Conservation (phyloP, 257 asterid species). For the Nemophila menziesii region DNA sequence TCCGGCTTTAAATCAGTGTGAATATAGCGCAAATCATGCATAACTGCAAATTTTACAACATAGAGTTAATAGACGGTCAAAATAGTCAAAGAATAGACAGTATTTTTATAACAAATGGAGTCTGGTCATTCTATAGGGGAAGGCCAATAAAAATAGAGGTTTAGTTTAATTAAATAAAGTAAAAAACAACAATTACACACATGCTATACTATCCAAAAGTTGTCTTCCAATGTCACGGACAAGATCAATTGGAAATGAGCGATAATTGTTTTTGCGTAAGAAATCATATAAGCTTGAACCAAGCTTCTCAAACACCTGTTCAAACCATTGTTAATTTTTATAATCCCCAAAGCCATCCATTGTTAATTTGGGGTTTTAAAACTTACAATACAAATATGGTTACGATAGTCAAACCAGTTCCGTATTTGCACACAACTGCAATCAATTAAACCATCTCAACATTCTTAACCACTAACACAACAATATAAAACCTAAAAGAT, state of each 20-base stretch:
- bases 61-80: not conserved
- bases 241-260: conserved; percentile 94
- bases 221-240: conserved; percentile 99
- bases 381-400: conserved; percentile 99
- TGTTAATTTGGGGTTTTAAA: conserved; percentile 43
- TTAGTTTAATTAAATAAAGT: too few species aligned
- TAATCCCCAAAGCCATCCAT: conserved; percentile 50
- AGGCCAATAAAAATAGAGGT: too few species aligned
- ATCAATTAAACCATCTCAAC: conserved; percentile 82
- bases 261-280: conserved; percentile 95
- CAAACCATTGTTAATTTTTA: conserved; percentile 60
- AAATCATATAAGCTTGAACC: conserved; percentile 99
- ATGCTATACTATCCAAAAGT: conserved; percentile 97
- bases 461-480: conserved; percentile 46
- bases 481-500: conserved; percentile 14
- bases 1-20: conserved; percentile 97
- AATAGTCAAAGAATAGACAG: too few species aligned
- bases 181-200: conserved; percentile 85
- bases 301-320: conserved; percentile 99
- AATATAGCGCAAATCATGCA: conserved; percentile 83
- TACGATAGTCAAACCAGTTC: conserved; percentile 99
- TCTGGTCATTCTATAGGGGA: too few species aligned
- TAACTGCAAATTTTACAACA: conserved; percentile 38
- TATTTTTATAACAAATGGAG: too few species aligned
- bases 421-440: conserved; percentile 99